Percentiles rank a stretch among this genome's conserved stretches.
Evolutionary conservation across 2,329 filamentous ascomycete genomes (phyloP).

Genomic region (Dactylella cylindrospora): DNA sequence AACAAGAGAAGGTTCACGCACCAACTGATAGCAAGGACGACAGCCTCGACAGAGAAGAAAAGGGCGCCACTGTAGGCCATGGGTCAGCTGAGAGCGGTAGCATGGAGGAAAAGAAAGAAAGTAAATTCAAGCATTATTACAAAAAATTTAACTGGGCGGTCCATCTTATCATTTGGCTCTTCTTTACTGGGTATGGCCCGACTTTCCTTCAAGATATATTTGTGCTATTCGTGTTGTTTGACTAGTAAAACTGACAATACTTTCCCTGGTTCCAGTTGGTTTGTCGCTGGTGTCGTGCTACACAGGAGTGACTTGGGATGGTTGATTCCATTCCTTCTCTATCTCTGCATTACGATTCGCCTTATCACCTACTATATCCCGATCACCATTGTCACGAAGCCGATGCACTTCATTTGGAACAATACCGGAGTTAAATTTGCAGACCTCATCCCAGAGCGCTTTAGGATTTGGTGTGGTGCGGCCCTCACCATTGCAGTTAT

Average conservation of each 20-base stretch:
- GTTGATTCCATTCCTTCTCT: constrained; percentile 81
- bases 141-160: constrained; percentile 22
- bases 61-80: constrained; percentile 24
- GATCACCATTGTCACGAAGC: constrained; percentile 65
- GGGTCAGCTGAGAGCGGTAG: constrained; percentile 34
- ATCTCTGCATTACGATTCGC: constrained; percentile 71
- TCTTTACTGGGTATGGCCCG: constrained; percentile 59
- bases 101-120: constrained; percentile 7
- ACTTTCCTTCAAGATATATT: constrained; percentile 22
- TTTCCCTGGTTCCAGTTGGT: constrained; percentile 60
- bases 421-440: constrained; percentile 64
- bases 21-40: constrained; percentile 13
- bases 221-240: constrained; percentile 39
- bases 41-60: constrained; percentile 32
- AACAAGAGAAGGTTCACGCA: not conserved
- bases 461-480: constrained; percentile 66
- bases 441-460: constrained; percentile 65
- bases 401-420: constrained; percentile 68
- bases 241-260: constrained; percentile 6
- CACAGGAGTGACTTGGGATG: constrained; percentile 74
- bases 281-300: constrained; percentile 72
- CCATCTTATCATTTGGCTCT: constrained; percentile 49
- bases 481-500: constrained; percentile 68
- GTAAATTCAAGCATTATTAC: constrained; percentile 17
- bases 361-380: constrained; percentile 74